Evolutionary conservation across 352 stramenopile genomes (phyloP), one percentile per base, ranked within the genome.

Genomic region (Thalassiosira oceanica): DNA sequence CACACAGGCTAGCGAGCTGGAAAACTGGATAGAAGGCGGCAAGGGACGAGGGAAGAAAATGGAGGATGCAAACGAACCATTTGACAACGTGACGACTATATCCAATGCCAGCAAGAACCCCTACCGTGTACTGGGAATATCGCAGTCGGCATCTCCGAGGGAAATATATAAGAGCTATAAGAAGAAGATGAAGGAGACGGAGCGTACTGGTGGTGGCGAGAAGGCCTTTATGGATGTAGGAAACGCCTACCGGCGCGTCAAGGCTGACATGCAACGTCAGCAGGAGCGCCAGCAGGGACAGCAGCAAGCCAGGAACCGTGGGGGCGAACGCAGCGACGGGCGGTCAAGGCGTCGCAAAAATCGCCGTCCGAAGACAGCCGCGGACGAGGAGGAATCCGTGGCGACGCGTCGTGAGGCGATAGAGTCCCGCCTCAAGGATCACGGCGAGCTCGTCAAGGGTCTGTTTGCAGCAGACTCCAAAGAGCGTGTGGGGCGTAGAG

Each of bases 381-480:
- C 16, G 7, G 55, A 65, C 36, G 42, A 55, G 7, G 35, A 53
- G 33, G 45, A 67, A 13, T 61, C 35, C 3, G 39, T 23, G 39
- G 39, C 41, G 8, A 36, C 60, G 48, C 26, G 33, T 3, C 54
- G 58, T 8, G 50, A 46, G 6, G 29, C 45, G 16, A 61, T 75
- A 11, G 54, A 48, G 11, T 28, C 45, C 7, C 52, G 41, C 7
- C 23, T 86, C 29, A 66, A 74, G 57, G 69, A 83, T 58, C 78
- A 86, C 41, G 35, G 55, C 16, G 28, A 52, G 24, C 53, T 86
- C 11, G 78, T 86, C 1, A 28, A 79, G 10, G 75, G 70, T 37
- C 49, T 86, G 2, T 86, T 86, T 51, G 41, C 53, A 28, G 80
- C 63, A 3, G 61, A 86, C 60, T 27, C 35, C n/a, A 2, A 16